Evolutionary conservation across 257 asterid species (phyloP).

Genomic region (Marsdenia floribunda): DNA sequence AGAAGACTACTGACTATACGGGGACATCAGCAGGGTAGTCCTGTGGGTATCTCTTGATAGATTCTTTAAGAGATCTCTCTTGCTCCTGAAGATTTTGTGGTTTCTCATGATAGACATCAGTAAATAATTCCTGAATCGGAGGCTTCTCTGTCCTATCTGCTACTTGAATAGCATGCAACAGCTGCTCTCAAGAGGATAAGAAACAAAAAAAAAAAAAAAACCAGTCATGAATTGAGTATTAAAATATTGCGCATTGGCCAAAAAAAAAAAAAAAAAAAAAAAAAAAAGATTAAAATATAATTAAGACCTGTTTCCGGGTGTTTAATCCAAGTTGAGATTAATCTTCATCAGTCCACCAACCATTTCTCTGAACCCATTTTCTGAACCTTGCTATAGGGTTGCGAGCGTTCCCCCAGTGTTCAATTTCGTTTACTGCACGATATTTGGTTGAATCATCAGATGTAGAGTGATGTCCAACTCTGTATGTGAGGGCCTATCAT

Average conservation of each 20-base stretch:
- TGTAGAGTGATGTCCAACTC: conserved; percentile 92
- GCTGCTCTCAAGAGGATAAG: conserved; percentile 20
- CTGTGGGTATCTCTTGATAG: conserved; percentile 45
- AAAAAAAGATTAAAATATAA: too few relatives aligned
- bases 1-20: conserved; percentile 18
- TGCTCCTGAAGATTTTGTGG: conserved; percentile 71
- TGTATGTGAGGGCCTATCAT: conserved; percentile 62
- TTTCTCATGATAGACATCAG: conserved; percentile 54
- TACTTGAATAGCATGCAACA: conserved; percentile 61
- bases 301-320: conserved; percentile 56
- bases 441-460: conserved; percentile 94
- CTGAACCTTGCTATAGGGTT: conserved; percentile 57
- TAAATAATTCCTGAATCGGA: conserved; percentile 45
- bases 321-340: conserved; percentile 50
- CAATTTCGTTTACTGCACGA: conserved; percentile 59
- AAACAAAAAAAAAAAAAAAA: too few relatives aligned
- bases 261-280: too few relatives aligned
- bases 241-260: too few relatives aligned
- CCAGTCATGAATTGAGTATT: too few relatives aligned
- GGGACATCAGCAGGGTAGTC: conserved; percentile 86
- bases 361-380: conserved; percentile 63
- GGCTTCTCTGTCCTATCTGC: conserved; percentile 69
- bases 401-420: conserved; percentile 66
- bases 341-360: conserved; percentile 80
- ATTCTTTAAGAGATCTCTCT: conserved; percentile 56